Evolutionary conservation across 1,284 basidiomycete species (phyloP), one percentile per base, ranked within the genome.

Genomic region (Porphyrellus sp.): DNA sequence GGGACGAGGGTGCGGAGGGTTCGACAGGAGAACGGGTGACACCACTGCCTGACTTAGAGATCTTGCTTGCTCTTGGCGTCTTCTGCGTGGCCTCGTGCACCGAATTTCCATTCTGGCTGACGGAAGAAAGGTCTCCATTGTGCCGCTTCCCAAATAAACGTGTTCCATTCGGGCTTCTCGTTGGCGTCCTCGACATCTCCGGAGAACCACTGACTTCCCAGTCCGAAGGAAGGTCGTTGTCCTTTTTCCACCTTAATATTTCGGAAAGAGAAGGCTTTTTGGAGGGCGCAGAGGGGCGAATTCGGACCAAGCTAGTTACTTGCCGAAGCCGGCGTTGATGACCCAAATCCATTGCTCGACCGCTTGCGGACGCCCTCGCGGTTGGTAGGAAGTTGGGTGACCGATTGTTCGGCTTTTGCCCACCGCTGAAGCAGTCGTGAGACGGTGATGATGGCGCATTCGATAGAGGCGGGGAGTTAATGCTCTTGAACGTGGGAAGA

Each of bases 351-450:
- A n/a, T n/a, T 80, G 54, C 74, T 85, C 42, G 89, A 68, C 88
- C 88, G 90, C 62, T 85, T 86, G 68, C 82, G 85, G 27, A 90
- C 87, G 23, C 82, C 88, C 49, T 86, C 82, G 15, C 86, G 74
- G 16, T 80, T 88, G 65, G 79, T 86, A 0, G 88, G 88, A 67
- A 63, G 9, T 59, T 63, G 51, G 69, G 72, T 48, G 68, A 74
- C 35, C 70, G 71, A 46, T 70, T 63, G 46, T 71, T 70, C 24
- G 74, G 67, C 13, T 65, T 56, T 42, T 64, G 67, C n/a, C 76
- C 63, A 46, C 70, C 73, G 41, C 46, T 34, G 63, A 79, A 72
- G 60, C 81, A 78, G 49, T 84, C 82, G 47, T 78, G 74, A 35
- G 78, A 76, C 23, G 74, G 72, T 3, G 77, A 70, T 5, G 80